Conservation (phyloP, 257 asterid species). For the Solanum bukasovii region DNA sequence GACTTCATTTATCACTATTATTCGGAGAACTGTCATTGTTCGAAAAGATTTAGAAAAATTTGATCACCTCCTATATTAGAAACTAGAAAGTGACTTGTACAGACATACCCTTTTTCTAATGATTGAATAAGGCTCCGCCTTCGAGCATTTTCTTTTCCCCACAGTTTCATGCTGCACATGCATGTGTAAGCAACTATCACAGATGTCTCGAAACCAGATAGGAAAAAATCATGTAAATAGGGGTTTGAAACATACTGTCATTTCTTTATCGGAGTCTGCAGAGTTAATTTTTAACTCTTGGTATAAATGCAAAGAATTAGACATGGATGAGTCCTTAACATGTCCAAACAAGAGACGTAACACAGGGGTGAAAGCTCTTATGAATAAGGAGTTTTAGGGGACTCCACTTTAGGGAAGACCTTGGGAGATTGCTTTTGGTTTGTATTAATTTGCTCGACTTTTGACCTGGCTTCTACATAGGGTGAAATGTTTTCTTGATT, state of each 20-base stretch:
- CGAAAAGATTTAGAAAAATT: not conserved
- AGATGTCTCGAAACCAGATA: not conserved
- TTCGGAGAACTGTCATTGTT: conserved; percentile 22
- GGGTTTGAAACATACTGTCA: conserved; percentile 33
- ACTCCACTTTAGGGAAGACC: conserved; percentile 15
- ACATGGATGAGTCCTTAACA: conserved; percentile 20
- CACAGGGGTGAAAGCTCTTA: conserved; percentile 33
- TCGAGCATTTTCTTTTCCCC: conserved; percentile 16
- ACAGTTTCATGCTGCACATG: conserved; percentile 36
- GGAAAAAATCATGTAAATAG: not conserved
- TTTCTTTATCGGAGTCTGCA: conserved; percentile 36
- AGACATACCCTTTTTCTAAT: conserved; percentile 43
- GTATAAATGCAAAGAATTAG: conserved; percentile 26
- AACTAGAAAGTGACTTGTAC: not conserved
- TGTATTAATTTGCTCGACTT: conserved; percentile 3
- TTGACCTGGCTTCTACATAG: conserved; percentile 17
- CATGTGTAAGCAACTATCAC: conserved; percentile 19
- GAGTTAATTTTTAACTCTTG: conserved; percentile 37
- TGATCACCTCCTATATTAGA: not conserved
- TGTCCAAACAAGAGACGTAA: conserved; percentile 48
- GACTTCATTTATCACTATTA: conserved; percentile 44
- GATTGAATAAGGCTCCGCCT: conserved; percentile 20
- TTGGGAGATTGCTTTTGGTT: conserved; percentile 31
- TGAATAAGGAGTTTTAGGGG: conserved; percentile 10
- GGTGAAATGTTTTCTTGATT: conserved; percentile 13